Conservation (phyloP, 1,284 basidiomycete genomes). For the Malassezia psittaci region DNA sequence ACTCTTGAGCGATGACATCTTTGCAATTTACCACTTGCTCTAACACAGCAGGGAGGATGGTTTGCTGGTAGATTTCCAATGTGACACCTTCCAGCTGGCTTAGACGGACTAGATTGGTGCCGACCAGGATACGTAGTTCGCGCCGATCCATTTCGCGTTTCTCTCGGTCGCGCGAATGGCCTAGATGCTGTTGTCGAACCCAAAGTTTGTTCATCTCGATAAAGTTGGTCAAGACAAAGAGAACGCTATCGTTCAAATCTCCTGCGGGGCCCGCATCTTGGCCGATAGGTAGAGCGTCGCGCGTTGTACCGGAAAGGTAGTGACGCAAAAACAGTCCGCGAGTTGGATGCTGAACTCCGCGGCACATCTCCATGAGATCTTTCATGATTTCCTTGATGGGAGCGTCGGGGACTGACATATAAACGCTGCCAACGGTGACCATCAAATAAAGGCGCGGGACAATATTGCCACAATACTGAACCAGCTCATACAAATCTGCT, state of each 20-base stretch:
- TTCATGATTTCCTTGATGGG: slow-evolving; percentile 48
- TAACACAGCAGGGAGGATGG: slow-evolving; percentile 42
- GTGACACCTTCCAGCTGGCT: slow-evolving; percentile 46
- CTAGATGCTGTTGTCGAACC: slow-evolving; percentile 47
- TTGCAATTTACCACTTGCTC: slow-evolving; percentile 48
- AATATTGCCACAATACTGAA: slow-evolving; percentile 47
- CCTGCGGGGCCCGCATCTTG: slow-evolving; percentile 36
- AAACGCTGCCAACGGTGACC: slow-evolving; percentile 47
- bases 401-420: slow-evolving; percentile 47
- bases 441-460: slow-evolving; percentile 47
- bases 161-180: slow-evolving; percentile 45
- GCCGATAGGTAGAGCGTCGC: slow-evolving; percentile 45
- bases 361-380: slow-evolving; percentile 47
- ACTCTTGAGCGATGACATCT: slow-evolving; percentile 47
- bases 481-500: slow-evolving; percentile 46
- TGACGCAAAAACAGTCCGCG: slow-evolving; percentile 46
- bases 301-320: slow-evolving; percentile 43
- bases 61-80: slow-evolving; percentile 39
- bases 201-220: slow-evolving; percentile 49
- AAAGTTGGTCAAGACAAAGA: slow-evolving; percentile 46
- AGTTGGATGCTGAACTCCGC: slow-evolving; percentile 47
- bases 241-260: slow-evolving; percentile 42
- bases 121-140: slow-evolving; percentile 45
- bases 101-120: slow-evolving; percentile 47
- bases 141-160: slow-evolving; percentile 44